Evolutionary conservation across 2,329 filamentous ascomycete genomes (phyloP), one percentile per base, ranked within the genome.

Genomic region (Dothidotthia symphoricarpi): DNA sequence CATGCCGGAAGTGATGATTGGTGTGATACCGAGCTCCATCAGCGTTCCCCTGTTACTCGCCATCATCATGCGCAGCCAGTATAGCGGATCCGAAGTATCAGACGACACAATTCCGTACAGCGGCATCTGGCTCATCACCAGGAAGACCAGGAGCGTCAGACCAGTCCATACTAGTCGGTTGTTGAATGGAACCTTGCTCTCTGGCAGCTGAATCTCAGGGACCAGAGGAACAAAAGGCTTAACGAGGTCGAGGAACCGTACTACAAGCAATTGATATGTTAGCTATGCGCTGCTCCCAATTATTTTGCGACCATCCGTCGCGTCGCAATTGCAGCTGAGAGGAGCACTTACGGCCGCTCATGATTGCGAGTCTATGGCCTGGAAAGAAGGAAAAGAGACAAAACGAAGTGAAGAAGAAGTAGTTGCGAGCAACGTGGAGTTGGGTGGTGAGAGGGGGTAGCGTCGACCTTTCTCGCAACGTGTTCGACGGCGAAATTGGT

Each of bases 1-100:
- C 93, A 98, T 98, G 74, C 93, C 93, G 25, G 93, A 97, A 45
- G 93, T 96, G 75, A 98, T 97, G 73, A 98, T 98, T 61, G 94
- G 94, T 16, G 93, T 95, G 61, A 97, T 76, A 77, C 90, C 89
- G 75, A 95, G 68, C 68, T 95, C 90, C 90, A 95, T 95, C 69
- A 95, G 71, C 16, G 90, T 95, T 72, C 90, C 90, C 66, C 90
- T 83, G 72, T 98, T 98, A 85, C 88, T 95, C 67, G 93, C 93
- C 81, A 97, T 83, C 83, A 98, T 96, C 91, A 98, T 97, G 73
- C 93, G 86, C 66, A 98, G 81, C 93, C 93, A 98, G 82, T 98
- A 98, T 64, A 98, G 80, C 59, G 93, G 94, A 75, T 98, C 94
- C 47, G 93, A 97, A 61, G 89, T 96, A 63, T 75, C 72, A 64